These are phyloP conservation scores for Colletotrichum tanaceti DNA, from an alignment of 2,329 filamentous ascomycete species.

Conservation along the genomic window DNA sequence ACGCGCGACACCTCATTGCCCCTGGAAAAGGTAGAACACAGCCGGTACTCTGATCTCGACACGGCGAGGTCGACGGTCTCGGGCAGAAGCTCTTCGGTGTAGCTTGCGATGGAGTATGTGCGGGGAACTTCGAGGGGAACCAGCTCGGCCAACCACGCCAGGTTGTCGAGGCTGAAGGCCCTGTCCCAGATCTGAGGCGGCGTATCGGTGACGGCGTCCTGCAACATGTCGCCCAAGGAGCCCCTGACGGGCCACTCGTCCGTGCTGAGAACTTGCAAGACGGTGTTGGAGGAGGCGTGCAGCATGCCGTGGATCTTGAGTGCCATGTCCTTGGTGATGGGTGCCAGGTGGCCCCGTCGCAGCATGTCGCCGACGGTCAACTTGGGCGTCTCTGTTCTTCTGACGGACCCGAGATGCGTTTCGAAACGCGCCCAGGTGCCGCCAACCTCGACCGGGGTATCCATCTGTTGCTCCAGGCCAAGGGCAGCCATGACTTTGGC, in stretches of 20 bases:
- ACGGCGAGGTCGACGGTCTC: constrained; percentile 63
- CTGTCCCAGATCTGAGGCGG: constrained; percentile 62
- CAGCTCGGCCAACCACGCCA: constrained; percentile 60
- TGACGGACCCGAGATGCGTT: constrained; percentile 57
- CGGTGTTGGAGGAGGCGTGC: constrained; percentile 61
- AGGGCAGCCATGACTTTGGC: constrained; percentile 65
- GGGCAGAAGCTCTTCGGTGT: constrained; percentile 62
- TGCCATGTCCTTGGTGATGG: constrained; percentile 62
- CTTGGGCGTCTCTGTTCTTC: constrained; percentile 41
- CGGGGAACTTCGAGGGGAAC: constrained; percentile 62
- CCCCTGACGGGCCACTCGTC: constrained; percentile 64
- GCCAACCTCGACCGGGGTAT: constrained; percentile 52
- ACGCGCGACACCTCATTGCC: constrained; percentile 50
- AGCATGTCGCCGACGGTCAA: constrained; percentile 63
- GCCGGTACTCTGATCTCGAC: constrained; percentile 63
- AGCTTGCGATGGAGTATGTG: constrained; percentile 65
- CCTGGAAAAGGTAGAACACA: constrained; percentile 56
- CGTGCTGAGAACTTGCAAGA: constrained; percentile 61
- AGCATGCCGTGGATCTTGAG: constrained; percentile 61
- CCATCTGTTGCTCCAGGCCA: constrained; percentile 60
- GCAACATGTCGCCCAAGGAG: constrained; percentile 62
- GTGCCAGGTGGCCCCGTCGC: constrained; percentile 62
- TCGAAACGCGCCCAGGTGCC: constrained; percentile 60
- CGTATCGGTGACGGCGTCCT: constrained; percentile 60
- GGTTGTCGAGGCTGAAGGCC: constrained; percentile 58